These are phyloP conservation scores for Amanita phalloides DNA, from an alignment of 768 basidiomycete species.

Conservation along the genomic window DNA sequence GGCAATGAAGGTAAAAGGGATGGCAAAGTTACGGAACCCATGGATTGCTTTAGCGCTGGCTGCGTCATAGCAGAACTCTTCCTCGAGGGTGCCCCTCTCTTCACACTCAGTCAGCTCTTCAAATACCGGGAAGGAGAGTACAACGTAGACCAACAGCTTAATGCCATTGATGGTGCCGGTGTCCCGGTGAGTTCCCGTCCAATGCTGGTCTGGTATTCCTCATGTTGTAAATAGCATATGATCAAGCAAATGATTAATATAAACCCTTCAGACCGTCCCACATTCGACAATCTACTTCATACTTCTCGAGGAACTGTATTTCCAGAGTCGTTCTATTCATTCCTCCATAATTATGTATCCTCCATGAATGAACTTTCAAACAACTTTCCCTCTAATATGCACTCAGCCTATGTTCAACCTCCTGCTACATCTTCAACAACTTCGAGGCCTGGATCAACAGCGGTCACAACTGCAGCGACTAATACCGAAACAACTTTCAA, in stretches of 20 bases:
- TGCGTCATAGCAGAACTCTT: conserved; percentile 96
- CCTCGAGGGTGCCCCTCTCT: conserved; percentile 86
- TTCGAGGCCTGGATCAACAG: conserved; percentile 17
- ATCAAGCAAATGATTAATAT: conserved; percentile 87
- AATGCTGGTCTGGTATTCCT: conserved; percentile 10
- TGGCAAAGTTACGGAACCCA: conserved; percentile 81
- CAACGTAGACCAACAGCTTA: conserved; percentile 60
- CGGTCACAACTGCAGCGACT: conserved; percentile 13
- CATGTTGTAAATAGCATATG: conserved; percentile 46
- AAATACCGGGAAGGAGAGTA: conserved; percentile 86
- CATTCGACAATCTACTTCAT: conserved; percentile 72
- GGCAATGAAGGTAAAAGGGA: conserved; percentile 60
- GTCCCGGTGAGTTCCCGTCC: conserved; percentile 52
- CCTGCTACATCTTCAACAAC: conserved; percentile 18
- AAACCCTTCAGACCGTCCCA: conserved; percentile 65
- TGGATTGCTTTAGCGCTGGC: conserved; percentile 95
- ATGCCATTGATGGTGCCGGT: conserved; percentile 68
- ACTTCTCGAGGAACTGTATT: conserved; percentile 71
- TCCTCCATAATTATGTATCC: conserved; percentile 82
- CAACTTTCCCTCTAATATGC: conserved; percentile 16
- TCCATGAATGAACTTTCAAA: conserved; percentile 63
- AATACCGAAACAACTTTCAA: conserved; percentile 22
- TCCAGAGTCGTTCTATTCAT: conserved; percentile 91
- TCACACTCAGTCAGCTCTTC: conserved; percentile 90
- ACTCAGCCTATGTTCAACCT: conserved; percentile 25